These are phyloP conservation scores for Suhomyces chickasaworum DNA, from an alignment of 1,139 yeast species.

Conservation along the genomic window DNA sequence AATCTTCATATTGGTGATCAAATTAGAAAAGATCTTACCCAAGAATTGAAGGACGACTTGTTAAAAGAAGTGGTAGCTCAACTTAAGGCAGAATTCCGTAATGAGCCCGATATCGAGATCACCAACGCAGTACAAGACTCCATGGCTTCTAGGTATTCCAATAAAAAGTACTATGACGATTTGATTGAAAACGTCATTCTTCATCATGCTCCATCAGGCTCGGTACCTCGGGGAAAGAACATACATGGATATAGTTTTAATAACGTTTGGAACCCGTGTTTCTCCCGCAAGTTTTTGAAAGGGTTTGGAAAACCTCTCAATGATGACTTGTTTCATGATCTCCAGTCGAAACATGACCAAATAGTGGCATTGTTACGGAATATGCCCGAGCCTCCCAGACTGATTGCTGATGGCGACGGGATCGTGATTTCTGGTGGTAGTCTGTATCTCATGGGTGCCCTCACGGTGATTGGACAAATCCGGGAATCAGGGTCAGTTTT, in stretches of 20 bases:
- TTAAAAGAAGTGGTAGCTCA: constrained; percentile 9
- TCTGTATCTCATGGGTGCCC: constrained; percentile 22
- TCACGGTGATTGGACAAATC: constrained; percentile 22
- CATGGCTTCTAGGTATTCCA: constrained; percentile 12
- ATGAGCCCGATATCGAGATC: constrained; percentile 4
- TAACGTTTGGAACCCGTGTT: constrained; percentile 14
- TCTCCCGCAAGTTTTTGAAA: constrained; percentile 13
- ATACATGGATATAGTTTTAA: constrained; percentile 15
- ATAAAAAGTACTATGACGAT: constrained; percentile 15
- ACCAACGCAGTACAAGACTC: constrained; percentile 13
- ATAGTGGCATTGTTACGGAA: constrained; percentile 17
- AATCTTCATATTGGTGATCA: constrained; percentile 9
- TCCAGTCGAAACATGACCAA: constrained; percentile 15
- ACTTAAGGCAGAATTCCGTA: constrained; percentile 3
- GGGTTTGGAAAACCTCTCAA: constrained; percentile 16
- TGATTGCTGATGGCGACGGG: constrained; percentile 18
- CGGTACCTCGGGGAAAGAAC: constrained; percentile 10
- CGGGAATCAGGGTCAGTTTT: constrained; percentile 23
- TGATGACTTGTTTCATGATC: constrained; percentile 22
- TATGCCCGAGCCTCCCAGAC: constrained; percentile 18
- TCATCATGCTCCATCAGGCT: constrained; percentile 12
- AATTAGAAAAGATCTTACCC: constrained; percentile 9
- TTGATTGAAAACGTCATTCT: constrained; percentile 15
- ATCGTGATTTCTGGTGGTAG: constrained; percentile 24
- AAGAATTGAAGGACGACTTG: constrained; percentile 9